Percentiles rank a stretch among this genome's conserved stretches.
Evolutionary conservation across 352 stramenopile species (phyloP).

Genomic region (Phytophthora podocarpi): DNA sequence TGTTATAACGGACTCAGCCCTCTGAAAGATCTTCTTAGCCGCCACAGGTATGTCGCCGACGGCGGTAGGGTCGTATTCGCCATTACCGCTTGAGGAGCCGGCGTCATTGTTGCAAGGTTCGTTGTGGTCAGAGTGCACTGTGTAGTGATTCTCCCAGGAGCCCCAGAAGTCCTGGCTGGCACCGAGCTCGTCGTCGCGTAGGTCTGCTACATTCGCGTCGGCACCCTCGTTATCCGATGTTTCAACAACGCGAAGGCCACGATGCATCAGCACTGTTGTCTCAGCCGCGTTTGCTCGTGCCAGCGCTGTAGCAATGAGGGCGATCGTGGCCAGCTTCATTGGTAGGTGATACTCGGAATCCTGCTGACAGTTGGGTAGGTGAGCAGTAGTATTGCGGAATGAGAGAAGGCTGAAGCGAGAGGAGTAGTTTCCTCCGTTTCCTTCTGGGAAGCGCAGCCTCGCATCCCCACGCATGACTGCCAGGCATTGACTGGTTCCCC

Average conservation of each 20-base stretch:
- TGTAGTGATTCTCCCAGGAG: conserved; percentile 14
- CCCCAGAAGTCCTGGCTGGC: conserved; percentile 21
- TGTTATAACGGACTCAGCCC: conserved; percentile 18
- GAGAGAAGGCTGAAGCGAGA: conserved; percentile 16
- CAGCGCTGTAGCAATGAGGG: background rate
- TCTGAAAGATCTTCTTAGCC: conserved; percentile 5
- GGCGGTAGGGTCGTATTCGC: background rate
- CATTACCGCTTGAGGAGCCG: conserved; percentile 1
- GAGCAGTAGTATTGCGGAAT: conserved; percentile 18
- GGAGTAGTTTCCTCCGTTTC: conserved; percentile 24
- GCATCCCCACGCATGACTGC: conserved; percentile 11
- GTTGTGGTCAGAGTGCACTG: background rate
- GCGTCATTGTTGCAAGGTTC: background rate
- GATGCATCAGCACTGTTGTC: background rate
- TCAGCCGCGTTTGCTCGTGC: conserved; percentile 10
- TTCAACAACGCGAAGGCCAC: conserved; percentile 12
- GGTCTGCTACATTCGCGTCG: background rate
- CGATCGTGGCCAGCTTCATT: conserved; percentile 18
- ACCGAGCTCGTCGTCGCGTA: conserved; percentile 26
- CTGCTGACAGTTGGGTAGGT: conserved; percentile 16
- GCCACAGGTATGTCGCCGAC: conserved; percentile 11
- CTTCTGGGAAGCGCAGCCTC: conserved; percentile 19
- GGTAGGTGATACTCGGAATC: background rate
- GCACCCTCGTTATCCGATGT: conserved; percentile 6
- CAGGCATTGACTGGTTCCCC: background rate